Conservation (phyloP, 192 early-diverging fungal genomes). For the Nowakowskiella sp. region DNA sequence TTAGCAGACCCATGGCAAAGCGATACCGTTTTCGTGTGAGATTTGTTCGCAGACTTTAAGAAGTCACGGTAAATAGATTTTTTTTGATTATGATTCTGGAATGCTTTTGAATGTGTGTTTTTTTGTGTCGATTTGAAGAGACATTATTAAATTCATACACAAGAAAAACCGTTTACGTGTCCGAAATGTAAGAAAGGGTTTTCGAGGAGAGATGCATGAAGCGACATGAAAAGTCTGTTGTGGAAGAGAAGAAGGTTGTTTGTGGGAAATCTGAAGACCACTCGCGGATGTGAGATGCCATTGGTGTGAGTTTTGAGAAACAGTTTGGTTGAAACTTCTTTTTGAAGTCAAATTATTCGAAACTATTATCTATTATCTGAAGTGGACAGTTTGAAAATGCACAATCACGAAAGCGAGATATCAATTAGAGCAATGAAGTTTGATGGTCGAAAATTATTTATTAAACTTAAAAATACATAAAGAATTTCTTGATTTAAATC, state of each 20-base stretch:
- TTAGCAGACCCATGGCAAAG: slow-evolving; percentile 7
- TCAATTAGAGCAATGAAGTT: too few relatives aligned
- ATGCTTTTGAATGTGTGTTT: not conserved
- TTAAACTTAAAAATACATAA: too few relatives aligned
- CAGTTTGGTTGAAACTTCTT: too few relatives aligned
- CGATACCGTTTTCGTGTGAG: slow-evolving; percentile 27
- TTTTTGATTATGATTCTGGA: not conserved
- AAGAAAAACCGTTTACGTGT: slow-evolving; percentile 40
- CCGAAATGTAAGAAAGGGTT: slow-evolving; percentile 41
- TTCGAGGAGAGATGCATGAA: slow-evolving; percentile 34
- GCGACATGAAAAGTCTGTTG: slow-evolving; percentile 38
- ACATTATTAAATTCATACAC: slow-evolving; percentile 43
- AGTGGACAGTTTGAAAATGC: too few relatives aligned
- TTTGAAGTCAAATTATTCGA: too few relatives aligned
- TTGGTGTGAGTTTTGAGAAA: too few relatives aligned
- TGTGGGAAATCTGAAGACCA: too few relatives aligned
- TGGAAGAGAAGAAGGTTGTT: slow-evolving; percentile 44
- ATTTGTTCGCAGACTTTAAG: slow-evolving; percentile 36
- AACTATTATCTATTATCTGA: too few relatives aligned
- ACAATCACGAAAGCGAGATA: too few relatives aligned
- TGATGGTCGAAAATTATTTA: too few relatives aligned
- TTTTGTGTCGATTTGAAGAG: slow-evolving; percentile 38
- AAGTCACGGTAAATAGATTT: slow-evolving; percentile 20
- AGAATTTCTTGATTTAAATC: too few relatives aligned
- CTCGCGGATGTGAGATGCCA: too few relatives aligned